Conservation (phyloP, 2,329 filamentous ascomycete species). For the Emergomyces pasteurianus region DNA sequence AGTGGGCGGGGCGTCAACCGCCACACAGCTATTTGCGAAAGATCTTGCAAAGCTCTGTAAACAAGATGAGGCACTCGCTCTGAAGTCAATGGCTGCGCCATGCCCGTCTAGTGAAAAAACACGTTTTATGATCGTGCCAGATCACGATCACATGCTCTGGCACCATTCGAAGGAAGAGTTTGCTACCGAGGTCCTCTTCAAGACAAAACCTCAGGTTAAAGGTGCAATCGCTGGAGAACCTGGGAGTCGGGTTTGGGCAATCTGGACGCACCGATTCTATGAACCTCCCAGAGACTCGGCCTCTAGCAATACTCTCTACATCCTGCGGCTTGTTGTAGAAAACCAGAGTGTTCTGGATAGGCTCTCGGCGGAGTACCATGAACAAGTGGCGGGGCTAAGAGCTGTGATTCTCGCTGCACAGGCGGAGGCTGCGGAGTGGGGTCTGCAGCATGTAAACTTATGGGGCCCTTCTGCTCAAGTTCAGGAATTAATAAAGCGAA, state of each 20-base stretch:
- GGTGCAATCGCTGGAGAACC: constrained; percentile 13
- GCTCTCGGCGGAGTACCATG: neutral
- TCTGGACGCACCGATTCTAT: constrained; percentile 17
- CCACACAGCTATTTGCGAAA: neutral
- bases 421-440: constrained; percentile 14
- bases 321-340: constrained; percentile 12
- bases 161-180: constrained; percentile 16
- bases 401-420: constrained; percentile 13
- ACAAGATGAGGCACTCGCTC: constrained; percentile 4
- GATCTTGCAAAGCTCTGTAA: constrained; percentile 5
- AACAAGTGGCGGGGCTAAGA: constrained; percentile 9
- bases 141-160: constrained; percentile 16
- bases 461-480: constrained; percentile 12
- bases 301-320: constrained; percentile 11
- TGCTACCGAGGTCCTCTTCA: constrained; percentile 10
- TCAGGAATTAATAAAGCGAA: constrained; percentile 6
- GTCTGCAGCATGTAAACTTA: constrained; percentile 12
- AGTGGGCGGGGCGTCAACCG: neutral
- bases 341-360: neutral
- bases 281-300: constrained; percentile 2
- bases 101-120: neutral
- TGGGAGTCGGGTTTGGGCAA: constrained; percentile 14
- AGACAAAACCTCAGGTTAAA: constrained; percentile 9
- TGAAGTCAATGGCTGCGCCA: constrained; percentile 1
- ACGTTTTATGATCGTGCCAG: constrained; percentile 12